phyloP scores from a whole-genome alignment of 1,284 basidiomycete genomes.

The Pterula multifida region DNA sequence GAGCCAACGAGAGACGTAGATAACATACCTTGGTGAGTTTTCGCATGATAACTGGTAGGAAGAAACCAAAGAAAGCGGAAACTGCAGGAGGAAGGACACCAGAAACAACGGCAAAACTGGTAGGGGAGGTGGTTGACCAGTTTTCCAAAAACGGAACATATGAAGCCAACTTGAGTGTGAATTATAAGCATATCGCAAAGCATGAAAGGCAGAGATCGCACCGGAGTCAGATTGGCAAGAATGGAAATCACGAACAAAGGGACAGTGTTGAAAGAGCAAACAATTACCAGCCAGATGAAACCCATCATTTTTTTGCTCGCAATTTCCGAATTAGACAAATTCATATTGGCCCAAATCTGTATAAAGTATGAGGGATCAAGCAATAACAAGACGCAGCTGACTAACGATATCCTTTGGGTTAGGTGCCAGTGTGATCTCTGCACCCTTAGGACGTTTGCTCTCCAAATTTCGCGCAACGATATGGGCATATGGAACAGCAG shows the following conservation, averaged over 20 bases:
- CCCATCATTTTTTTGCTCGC: conserved; percentile 61
- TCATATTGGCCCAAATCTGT: conserved; percentile 83
- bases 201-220: conserved; percentile 19
- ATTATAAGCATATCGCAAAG: neutral
- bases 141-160: conserved; percentile 61
- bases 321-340: conserved; percentile 55
- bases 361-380: neutral
- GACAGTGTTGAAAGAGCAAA: conserved; percentile 89
- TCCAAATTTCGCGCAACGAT: conserved; percentile 63
- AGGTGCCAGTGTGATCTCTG: conserved; percentile 62
- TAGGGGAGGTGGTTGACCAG: conserved; percentile 53
- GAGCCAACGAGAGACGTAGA: neutral
- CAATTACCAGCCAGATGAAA: conserved; percentile 58
- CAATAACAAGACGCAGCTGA: conserved; percentile 8
- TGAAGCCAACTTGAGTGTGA: conserved; percentile 28
- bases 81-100: conserved; percentile 84
- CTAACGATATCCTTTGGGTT: conserved; percentile 79
- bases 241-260: conserved; percentile 75
- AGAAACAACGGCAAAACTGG: conserved; percentile 64
- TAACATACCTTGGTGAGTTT: conserved; percentile 39
- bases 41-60: conserved; percentile 82
- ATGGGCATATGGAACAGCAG: conserved; percentile 84
- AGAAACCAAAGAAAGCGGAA: conserved; percentile 81
- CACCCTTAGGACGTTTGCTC: conserved; percentile 62
- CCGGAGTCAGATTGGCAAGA: conserved; percentile 67